Evolutionary conservation across 192 early-diverging fungal species (phyloP), one percentile per base, ranked within the genome.

Genomic region (Umbelopsis ramanniana): DNA sequence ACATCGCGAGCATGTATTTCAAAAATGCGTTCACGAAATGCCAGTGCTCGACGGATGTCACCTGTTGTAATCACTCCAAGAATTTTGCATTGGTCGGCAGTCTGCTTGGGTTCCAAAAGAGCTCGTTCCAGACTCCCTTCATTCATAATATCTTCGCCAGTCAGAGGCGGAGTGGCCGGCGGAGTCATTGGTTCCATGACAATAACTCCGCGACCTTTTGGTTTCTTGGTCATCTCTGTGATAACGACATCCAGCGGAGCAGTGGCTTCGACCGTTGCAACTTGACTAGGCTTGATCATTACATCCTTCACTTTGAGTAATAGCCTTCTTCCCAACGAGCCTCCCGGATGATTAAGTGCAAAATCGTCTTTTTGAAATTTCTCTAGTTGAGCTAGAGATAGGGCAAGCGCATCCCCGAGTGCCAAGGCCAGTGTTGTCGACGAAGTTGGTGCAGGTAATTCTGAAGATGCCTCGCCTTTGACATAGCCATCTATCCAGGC

Each of bases 291-390:
- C 14, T 23, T 22, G 3, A 77, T 43, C 78, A 80, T 77, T 21
- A 69, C 57, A 73, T 83, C 81, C 37, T 71, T 67, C 15, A 80
- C 76, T 52, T 83, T 83, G 22, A 83, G 50, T 11, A 80, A 43
- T 3, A 83, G 69, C 50, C 67, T 10, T 46, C 77, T 48, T 15
- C 83, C 83, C 2, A 84, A 46, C 3, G 83, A 70, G 1, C 83
- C 83, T 12, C 83, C 83, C 3, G 83, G 83, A 68, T 84, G 83
- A 43, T 84, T 84, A 11, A 80, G 57, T 1, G 83, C 80, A 66
- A 84, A 84, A 21, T 69, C 71, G 4, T 75, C 73, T n/a, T 72
- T 79, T 23, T 55, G 69, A 69, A 81, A 84, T 21, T 66, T 54
- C 40, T 79, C 52, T 17, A 82, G 43, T 52, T 77, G 72, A 22